Evolutionary conservation across 129 eudicot genomes (phyloP).

Genomic region (sunflower (Helianthus annuus)): HanXRQr2.0-SUNRISE NC_035446.2:25401407-25401906

Average conservation of each 20-base stretch:
- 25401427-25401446: slow-evolving; percentile 32
- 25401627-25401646: slow-evolving; percentile 10
- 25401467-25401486: slow-evolving; percentile 6
- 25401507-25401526: slow-evolving; percentile 12
- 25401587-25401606: slow-evolving; percentile 7
- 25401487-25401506: background rate
- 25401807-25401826: too few relatives aligned
- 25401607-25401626: slow-evolving; percentile 31
- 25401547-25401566: background rate
- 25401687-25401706: slow-evolving; percentile 27
- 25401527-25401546: background rate
- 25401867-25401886: too few relatives aligned
- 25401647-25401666: slow-evolving; percentile 14
- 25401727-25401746: background rate
- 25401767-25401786: too few relatives aligned
- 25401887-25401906: too few relatives aligned
- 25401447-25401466: background rate
- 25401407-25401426: background rate
- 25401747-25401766: too few relatives aligned
- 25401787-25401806: too few relatives aligned
- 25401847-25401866: too few relatives aligned
- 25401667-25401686: slow-evolving; percentile 21
- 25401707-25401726: slow-evolving; percentile 24
- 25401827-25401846: too few relatives aligned
- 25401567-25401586: background rate